Conservation (phyloP, 1,284 basidiomycete species). For the Ustilago tritici region DNA sequence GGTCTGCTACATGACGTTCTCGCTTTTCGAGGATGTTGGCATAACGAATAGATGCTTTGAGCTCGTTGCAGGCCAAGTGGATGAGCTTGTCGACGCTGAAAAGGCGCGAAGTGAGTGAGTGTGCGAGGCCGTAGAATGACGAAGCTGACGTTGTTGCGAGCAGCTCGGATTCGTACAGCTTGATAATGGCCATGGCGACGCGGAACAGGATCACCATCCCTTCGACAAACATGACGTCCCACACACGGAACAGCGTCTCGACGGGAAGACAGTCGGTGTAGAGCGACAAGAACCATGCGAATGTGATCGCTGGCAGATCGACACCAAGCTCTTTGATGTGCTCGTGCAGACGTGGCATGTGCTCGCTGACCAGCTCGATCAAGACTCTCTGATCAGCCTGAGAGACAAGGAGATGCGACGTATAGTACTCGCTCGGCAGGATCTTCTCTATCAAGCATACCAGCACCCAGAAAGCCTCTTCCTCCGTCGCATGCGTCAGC, state of each 20-base stretch:
- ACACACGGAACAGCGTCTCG: conserved; percentile 73
- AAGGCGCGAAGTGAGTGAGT: conserved; percentile 87
- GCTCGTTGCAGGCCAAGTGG: conserved; percentile 73
- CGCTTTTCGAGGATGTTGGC: conserved; percentile 79
- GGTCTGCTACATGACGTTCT: conserved; percentile 72
- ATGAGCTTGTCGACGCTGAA: conserved; percentile 91
- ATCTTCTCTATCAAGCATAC: conserved; percentile 78
- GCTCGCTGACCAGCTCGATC: conserved; percentile 83
- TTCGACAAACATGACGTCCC: conserved; percentile 94
- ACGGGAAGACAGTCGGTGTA: conserved; percentile 97
- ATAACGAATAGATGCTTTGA: conserved; percentile 77
- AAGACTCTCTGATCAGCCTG: conserved; percentile 93
- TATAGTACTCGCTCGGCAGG: conserved; percentile 71
- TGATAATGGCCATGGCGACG: conserved; percentile 86
- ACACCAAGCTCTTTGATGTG: conserved; percentile 85
- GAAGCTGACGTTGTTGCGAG: conserved; percentile 84
- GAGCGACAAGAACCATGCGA: conserved; percentile 96
- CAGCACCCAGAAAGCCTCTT: conserved; percentile 97
- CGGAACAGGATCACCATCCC: conserved; percentile 88
- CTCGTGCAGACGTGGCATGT: conserved; percentile 79
- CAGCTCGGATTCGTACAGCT: conserved; percentile 84
- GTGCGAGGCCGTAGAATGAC: conserved; percentile 85
- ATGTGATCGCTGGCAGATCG: conserved; percentile 92
- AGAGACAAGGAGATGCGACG: conserved; percentile 75
- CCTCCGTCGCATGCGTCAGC: conserved; percentile 90